Conservation (phyloP, 2,329 filamentous ascomycete genomes). For the Sporothrix mexicana region DNA sequence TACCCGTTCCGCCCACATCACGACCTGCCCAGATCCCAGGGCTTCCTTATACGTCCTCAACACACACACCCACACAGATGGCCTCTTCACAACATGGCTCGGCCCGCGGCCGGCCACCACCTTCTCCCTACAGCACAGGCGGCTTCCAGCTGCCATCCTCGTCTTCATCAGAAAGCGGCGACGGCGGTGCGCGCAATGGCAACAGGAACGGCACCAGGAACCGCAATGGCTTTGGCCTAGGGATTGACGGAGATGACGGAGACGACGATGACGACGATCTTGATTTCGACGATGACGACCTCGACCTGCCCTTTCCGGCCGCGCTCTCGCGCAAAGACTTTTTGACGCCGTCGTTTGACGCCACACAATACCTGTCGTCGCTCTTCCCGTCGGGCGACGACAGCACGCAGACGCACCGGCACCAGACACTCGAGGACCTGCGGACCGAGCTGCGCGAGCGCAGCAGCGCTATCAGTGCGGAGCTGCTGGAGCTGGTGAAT, state of each 20-base stretch:
- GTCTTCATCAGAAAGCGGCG: constrained; percentile 45
- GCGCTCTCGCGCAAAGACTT: constrained; percentile 86
- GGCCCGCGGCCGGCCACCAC: constrained; percentile 30
- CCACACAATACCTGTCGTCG: constrained; percentile 74
- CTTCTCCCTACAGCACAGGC: constrained; percentile 43
- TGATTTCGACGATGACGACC: constrained; percentile 59
- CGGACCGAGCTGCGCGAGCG: constrained; percentile 83
- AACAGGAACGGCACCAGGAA: constrained; percentile 31
- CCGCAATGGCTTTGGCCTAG: constrained; percentile 28
- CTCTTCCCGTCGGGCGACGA: constrained; percentile 44
- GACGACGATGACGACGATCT: constrained; percentile 30
- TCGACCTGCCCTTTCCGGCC: constrained; percentile 83
- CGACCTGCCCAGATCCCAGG: background rate
- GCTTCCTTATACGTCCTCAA: background rate
- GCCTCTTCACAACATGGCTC: constrained; percentile 12
- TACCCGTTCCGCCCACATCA: too few relatives aligned
- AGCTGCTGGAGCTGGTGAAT: constrained; percentile 94
- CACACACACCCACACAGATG: constrained; percentile 20
- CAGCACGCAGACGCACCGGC: constrained; percentile 69
- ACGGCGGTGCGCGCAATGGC: constrained; percentile 15
- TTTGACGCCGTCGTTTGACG: constrained; percentile 75
- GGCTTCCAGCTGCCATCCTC: constrained; percentile 53
- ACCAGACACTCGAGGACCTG: constrained; percentile 95
- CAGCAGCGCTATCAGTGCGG: constrained; percentile 77
- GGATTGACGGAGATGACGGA: constrained; percentile 59